phyloP scores from a whole-genome alignment of 176 grass and related monocot species.

The Cymbopogon citratus region DNA sequence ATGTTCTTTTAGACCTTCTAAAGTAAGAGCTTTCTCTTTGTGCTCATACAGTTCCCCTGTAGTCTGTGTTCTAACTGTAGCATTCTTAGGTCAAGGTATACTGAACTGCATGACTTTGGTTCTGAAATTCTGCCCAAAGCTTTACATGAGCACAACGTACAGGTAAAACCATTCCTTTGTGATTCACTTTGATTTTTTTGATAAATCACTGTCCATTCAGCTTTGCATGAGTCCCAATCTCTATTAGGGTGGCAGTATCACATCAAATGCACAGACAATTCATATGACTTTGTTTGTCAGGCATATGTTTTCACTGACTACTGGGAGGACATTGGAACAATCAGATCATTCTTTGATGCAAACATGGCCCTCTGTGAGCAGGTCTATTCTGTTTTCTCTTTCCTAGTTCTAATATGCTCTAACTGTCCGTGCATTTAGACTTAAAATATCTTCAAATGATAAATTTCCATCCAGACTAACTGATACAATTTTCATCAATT shows the following conservation, averaged over 20 bases:
- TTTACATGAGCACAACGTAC: slow-evolving; percentile 59
- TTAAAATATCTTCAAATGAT: neutral
- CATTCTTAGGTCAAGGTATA: slow-evolving; percentile 55
- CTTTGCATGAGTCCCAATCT: neutral
- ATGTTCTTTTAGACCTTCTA: slow-evolving; percentile 56
- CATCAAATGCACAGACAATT: slow-evolving; percentile 4
- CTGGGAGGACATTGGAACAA: slow-evolving; percentile 85
- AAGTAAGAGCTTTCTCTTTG: slow-evolving; percentile 37
- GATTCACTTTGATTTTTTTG: neutral
- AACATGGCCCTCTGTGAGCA: slow-evolving; percentile 76
- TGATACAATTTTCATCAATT: neutral
- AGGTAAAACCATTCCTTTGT: slow-evolving; percentile 30
- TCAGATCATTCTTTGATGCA: slow-evolving; percentile 74
- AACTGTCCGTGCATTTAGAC: neutral
- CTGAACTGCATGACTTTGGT: slow-evolving; percentile 66
- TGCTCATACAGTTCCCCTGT: slow-evolving; percentile 46
- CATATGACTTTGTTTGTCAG: slow-evolving; percentile 23
- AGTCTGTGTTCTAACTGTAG: slow-evolving; percentile 3
- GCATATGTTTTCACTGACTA: slow-evolving; percentile 67
- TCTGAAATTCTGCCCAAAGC: slow-evolving; percentile 68
- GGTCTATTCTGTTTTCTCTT: slow-evolving; percentile 18
- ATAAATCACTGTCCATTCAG: neutral
- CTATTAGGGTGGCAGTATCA: neutral
- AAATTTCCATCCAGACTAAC: neutral
- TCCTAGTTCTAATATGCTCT: neutral